Percentiles rank a stretch among this genome's conserved stretches.
Evolutionary conservation across 306 rosid genomes (phyloP).

Genomic region (Vicia sativa): DNA sequence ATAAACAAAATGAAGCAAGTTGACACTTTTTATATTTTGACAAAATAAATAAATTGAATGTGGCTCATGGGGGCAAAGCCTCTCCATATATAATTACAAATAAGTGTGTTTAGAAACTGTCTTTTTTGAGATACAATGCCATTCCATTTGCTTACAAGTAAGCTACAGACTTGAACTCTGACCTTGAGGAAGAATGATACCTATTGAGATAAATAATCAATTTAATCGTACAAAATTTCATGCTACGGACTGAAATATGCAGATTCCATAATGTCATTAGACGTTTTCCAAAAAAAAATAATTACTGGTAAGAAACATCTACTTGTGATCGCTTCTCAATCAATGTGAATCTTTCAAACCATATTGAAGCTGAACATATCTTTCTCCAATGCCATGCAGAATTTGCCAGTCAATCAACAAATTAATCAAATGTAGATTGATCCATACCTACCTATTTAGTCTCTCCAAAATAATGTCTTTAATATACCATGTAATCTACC

Average conservation of each 20-base stretch:
- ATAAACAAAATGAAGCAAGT: too few species aligned
- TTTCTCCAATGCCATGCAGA: conserved; percentile 25
- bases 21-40: too few species aligned
- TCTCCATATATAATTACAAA: too few species aligned
- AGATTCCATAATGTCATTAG: neutral
- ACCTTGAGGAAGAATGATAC: neutral
- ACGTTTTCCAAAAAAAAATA: too few species aligned
- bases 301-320: conserved; percentile 6
- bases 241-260: neutral
- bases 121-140: too few species aligned
- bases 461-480: conserved; percentile 43
- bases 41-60: too few species aligned
- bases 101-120: too few species aligned
- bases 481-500: conserved; percentile 29
- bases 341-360: conserved; percentile 30
- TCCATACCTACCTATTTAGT: conserved; percentile 25
- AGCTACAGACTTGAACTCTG: too few species aligned
- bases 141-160: too few species aligned
- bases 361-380: conserved; percentile 14
- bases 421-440: conserved; percentile 18
- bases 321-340: conserved; percentile 28
- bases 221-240: neutral
- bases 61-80: too few species aligned
- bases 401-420: conserved; percentile 24
- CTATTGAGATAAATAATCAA: neutral